Evolutionary conservation across 1,139 yeast species (phyloP), one percentile per base, ranked within the genome.

Genomic region (Taiozyma sp.): DNA sequence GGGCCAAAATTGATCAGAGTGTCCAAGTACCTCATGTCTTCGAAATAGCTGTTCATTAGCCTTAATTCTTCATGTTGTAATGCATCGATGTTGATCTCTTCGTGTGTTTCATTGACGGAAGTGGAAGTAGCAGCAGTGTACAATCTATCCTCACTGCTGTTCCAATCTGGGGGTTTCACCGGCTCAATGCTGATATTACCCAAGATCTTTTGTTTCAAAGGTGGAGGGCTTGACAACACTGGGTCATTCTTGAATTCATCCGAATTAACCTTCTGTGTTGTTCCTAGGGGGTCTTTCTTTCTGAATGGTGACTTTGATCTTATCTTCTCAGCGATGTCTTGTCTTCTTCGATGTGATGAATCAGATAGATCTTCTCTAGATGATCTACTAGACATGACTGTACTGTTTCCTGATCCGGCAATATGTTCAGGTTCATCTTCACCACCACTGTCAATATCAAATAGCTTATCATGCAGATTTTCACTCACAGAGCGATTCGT

Each of bases 11-110:
- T 57, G 32, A 48, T 53, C 49, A 56, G 50, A 47, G 48, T 45
- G 40, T 53, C 49, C 10, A 54, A 41, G n/a, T 45, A 44, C 11
- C 50, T 51, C 6, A 63, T 61, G 35, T 65, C 58, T 41, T 65
- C 60, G 16, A 68, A 57, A 42, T 65, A 62, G 30, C 60, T 64
- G 47, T 67, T 68, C 37, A 67, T 47, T 21, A 62, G 52, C 48
- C 53, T 60, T 5, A 63, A 59, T 30, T 53, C 52, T 60, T 67
- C 67, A 60, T 56, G 43, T 46, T 59, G 59, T 53, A 60, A 41
- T 61, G 67, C 54, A 47, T 44, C 47, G 19, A 40, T 30, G 52
- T 43, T 49, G 41, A 37, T 37, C 14, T 37, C 41, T 37, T 37
- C 41, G 4, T 37, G 41, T 14, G 24, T 37, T 11, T 37, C 41